Evolutionary conservation across 2,329 filamentous ascomycete species (phyloP), one percentile per base, ranked within the genome.

Genomic region (Hymenoscyphus occultus): DNA sequence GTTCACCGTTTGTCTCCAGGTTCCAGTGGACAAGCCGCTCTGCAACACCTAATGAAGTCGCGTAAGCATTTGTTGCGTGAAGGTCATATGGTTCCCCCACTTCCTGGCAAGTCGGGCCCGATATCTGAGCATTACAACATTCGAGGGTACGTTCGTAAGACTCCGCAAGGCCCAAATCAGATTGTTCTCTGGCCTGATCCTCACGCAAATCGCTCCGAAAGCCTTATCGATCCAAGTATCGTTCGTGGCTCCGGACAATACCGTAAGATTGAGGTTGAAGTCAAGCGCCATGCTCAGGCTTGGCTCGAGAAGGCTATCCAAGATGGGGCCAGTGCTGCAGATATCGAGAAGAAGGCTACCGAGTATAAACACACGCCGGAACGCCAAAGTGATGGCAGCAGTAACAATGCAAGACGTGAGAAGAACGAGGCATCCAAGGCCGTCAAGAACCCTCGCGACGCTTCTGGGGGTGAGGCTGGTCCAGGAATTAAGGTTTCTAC

Each of bases 1-100:
- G 70, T 73, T 12, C 68, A 73, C n/a, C 68, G 74, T n/a, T 58
- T 74, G 1, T 54, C 56, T 12, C 72, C 72, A 39, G 72, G 71
- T 0, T 72, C 69, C 1, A 71, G 67, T 35, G 72, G 70, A 32
- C 51, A 68, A 0, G 61, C 68, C 13, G 68, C 70, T 13, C 16
- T 63, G 0, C 74, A 75, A 48, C 64, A 69, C 19, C 31, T 75
- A 1, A 67, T 65, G n/a, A 74, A 72, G 65, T 10, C 72, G 13
- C 65, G 73, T 9, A 66, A 71, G 13, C 39, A 64, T 10, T 56
- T 75, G 2, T 32, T 74, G 4, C 59, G 48, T 1, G 73, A 75
- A 65, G 74, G 74, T 2, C 73, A 74, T 40, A 59, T 75, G 60
- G 71, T 74, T 22, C 74, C 74, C n/a, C 74, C 74, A 3, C 48